A percentile compares a stretch with the other conserved stretches of the same genome.
These are phyloP conservation scores for Sporothrix brunneoviolacea DNA, from an alignment of 2,329 filamentous ascomycete genomes.

Conservation along the genomic window DNA sequence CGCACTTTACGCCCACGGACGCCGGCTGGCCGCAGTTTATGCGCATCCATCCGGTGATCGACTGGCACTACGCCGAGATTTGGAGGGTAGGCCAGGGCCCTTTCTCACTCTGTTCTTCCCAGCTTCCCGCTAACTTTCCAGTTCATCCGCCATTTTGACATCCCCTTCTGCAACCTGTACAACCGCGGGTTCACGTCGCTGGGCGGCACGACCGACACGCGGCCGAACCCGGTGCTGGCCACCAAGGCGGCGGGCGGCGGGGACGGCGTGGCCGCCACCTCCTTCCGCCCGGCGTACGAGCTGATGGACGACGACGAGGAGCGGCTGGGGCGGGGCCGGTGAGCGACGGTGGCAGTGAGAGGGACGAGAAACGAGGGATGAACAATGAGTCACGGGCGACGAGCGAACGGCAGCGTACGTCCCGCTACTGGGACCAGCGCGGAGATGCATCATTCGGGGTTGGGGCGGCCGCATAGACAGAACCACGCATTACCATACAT, in stretches of 20 bases:
- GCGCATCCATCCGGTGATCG: slow-evolving; percentile 89
- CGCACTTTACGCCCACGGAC: slow-evolving; percentile 82
- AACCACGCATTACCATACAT: no score
- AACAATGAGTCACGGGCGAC: no score
- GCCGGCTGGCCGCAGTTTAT: slow-evolving; percentile 86
- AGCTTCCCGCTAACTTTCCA: no score
- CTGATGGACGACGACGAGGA: slow-evolving; percentile 70
- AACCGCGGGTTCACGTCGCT: slow-evolving; percentile 62
- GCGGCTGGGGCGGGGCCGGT: slow-evolving; percentile 64
- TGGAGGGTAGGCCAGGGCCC: slow-evolving; percentile 67
- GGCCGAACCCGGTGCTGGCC: slow-evolving; percentile 73
- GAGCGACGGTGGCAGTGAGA: neutral
- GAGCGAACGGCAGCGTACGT: no score
- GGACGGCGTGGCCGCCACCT: slow-evolving; percentile 16
- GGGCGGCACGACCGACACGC: slow-evolving; percentile 83
- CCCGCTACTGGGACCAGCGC: no score
- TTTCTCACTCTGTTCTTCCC: slow-evolving; percentile 11
- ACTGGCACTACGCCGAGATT: slow-evolving; percentile 95
- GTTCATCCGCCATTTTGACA: slow-evolving; percentile 72
- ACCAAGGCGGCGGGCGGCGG: slow-evolving; percentile 22
- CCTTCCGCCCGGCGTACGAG: slow-evolving; percentile 69
- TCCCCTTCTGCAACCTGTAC: slow-evolving; percentile 83
- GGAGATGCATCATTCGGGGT: no score
- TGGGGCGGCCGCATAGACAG: no score
- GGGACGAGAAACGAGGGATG: neutral